Evolutionary conservation across 805 yeast species (phyloP), one percentile per base, ranked within the genome.

Genomic region (Wickerhamomyces kurtzmanii): DNA sequence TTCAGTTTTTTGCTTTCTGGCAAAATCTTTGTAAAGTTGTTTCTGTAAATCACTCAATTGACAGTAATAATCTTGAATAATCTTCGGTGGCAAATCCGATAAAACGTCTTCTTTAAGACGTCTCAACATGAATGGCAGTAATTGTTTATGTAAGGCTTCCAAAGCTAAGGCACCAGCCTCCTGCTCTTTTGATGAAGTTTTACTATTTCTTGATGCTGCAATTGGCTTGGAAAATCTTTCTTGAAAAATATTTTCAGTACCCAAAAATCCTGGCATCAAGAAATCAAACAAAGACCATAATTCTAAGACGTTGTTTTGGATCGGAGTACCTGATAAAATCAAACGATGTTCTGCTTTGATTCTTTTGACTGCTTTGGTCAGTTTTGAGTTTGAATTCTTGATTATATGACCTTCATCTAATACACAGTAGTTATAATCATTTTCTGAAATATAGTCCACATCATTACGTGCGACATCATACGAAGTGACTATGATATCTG

Each of bases 171-270:
- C 95, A 24, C 98, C 99, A 1, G 86, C 85, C 49, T 91, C 99
- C 50, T 91, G 97, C 43, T 91, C 98, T 44, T 78, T 89, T 0
- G 93, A 77, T 3, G 86, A 71, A 0, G 87, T 83, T 49, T 87
- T 89, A 40, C 85, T 77, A 40, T 82, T 84, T 47, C 96, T 67
- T 22, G 94, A 80, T 2, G 94, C 89, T 4, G 96, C 89, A 50
- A 91, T 91, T 3, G 99, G 99, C 47, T 87, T 87, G n/a, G 96
- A 93, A 64, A 89, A 91, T 40, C 87, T 71, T 37, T 89, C 97
- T 45, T 86, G 91, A 60, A 91, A 91, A 27, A 79, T 69, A 53
- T 86, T 89, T 47, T 91, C 98, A 3, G 93, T 77, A 10, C 99
- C 99, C 38, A 91, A 62, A 47, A 91, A 91, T 1, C 99, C 99